Conservation (phyloP, 1,284 basidiomycete species). For the Sutorius eximius region DNA sequence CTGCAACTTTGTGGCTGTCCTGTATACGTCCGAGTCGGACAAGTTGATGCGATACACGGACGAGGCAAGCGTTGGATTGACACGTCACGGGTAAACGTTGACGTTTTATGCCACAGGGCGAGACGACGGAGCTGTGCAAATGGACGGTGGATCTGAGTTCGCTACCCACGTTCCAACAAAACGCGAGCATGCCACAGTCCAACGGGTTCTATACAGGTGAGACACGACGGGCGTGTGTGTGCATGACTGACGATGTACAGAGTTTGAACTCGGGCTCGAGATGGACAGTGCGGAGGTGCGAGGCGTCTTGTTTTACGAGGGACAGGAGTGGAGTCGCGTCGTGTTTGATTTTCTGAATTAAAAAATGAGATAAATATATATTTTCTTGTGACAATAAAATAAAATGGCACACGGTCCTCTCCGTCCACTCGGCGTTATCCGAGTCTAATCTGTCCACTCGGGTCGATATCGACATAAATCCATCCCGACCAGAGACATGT, state of each 20-base stretch:
- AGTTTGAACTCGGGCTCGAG: constrained; percentile 79
- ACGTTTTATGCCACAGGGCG: constrained; percentile 45
- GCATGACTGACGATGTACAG: constrained; percentile 36
- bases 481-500: not conserved
- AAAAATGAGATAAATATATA: not conserved
- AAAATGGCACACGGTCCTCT: constrained; percentile 1
- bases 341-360: constrained; percentile 54
- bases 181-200: constrained; percentile 50
- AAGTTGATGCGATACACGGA: constrained; percentile 78
- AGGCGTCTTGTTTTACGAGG: constrained; percentile 69
- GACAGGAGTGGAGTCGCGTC: constrained; percentile 73
- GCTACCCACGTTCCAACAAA: constrained; percentile 72
- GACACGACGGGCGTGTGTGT: not conserved
- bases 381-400: not conserved
- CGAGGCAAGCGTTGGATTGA: constrained; percentile 47
- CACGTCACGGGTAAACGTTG: constrained; percentile 14
- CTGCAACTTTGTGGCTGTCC: constrained; percentile 70
- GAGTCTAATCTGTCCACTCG: not conserved
- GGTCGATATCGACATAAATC: constrained; percentile 1
- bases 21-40: constrained; percentile 74
- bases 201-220: constrained; percentile 78
- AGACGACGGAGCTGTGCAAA: constrained; percentile 73
- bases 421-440: not conserved
- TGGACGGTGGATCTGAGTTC: constrained; percentile 81
- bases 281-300: constrained; percentile 81